Evolutionary conservation across 1,139 yeast genomes (phyloP), one percentile per base, ranked within the genome.

Genomic region (Hemisphaericaspora subhashii): DNA sequence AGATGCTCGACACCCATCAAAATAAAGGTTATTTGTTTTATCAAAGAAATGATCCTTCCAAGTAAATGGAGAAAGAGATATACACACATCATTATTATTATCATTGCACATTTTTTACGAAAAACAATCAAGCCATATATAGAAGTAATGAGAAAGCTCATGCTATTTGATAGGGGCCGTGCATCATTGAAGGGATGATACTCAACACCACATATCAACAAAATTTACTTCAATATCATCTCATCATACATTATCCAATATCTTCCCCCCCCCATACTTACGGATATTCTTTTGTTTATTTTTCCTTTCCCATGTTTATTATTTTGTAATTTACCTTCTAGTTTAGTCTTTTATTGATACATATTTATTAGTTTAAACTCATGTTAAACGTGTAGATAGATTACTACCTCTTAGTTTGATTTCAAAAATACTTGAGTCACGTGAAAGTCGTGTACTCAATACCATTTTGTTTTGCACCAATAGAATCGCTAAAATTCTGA

Each of bases 41-140:
- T 70, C 94, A 86, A 66, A 83, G 86, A 76, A 85, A 84, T 66
- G 95, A 86, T 61, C 90, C 90, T 38, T 72, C 86, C 37, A 83
- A 84, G 69, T 84, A 69, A 62, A 20, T n/a, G 7, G 25, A 5
- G 14, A 12, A n/a, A 3, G 6, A 6, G 25, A 23, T 11, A 8
- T 12, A 23, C 7, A 7, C 7, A 23, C 25, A 5, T 7, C 8
- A 20, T 20, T 20, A 22, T 6, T 4, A 4, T 8, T 22, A 22
- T 22, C 24, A 6, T 22, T 8, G 7, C 24, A 10, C n/a, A 22
- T 22, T 22, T 22, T 10, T 6, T 4, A 22, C n/a, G 7, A 6
- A 6, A 8, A 8, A 22, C 4, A 10, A 6, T 6, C 24, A 10
- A 22, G 24, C 11, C 24, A 22, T n/a, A n/a, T n/a, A n/a, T n/a